Evolutionary conservation across 495 filamentous ascomycete genomes (phyloP).

Genomic region (Coniosporium apollinis): DNA sequence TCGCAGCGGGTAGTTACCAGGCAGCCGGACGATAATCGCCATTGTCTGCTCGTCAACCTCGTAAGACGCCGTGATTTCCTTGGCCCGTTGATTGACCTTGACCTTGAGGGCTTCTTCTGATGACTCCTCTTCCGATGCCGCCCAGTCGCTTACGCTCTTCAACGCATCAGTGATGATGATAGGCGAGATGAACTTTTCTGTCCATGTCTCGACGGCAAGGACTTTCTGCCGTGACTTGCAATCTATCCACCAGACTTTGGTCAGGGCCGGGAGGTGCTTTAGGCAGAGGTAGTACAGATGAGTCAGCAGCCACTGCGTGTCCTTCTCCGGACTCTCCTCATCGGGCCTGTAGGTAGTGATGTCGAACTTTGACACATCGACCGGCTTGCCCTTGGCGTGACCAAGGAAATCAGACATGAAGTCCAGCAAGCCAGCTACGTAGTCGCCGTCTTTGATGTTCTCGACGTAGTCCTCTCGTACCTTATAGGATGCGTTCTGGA

Average conservation of each 20-base stretch:
- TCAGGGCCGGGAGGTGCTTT: constrained; percentile 54
- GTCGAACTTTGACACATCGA: constrained; percentile 50
- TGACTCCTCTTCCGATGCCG: constrained; percentile 8
- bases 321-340: constrained; percentile 42
- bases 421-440: constrained; percentile 49
- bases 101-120: constrained; percentile 46
- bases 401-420: constrained; percentile 74
- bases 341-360: constrained; percentile 52
- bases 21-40: constrained; percentile 60
- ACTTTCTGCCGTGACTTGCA: constrained; percentile 57
- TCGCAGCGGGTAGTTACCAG: constrained; percentile 63
- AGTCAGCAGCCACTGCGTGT: constrained; percentile 65
- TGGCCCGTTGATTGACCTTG: constrained; percentile 48
- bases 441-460: constrained; percentile 55
- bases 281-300: constrained; percentile 76
- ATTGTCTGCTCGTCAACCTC: constrained; percentile 75
- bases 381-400: constrained; percentile 45
- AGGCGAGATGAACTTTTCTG: constrained; percentile 71
- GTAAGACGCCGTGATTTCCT: constrained; percentile 67
- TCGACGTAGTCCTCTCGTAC: constrained; percentile 64
- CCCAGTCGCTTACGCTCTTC: constrained; percentile 57
- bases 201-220: constrained; percentile 61
- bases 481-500: constrained; percentile 60
- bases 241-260: constrained; percentile 77
- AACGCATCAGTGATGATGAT: constrained; percentile 57